Evolutionary conservation across 352 stramenopile genomes (phyloP).

Genomic region (Phytophthora sojae): DNA sequence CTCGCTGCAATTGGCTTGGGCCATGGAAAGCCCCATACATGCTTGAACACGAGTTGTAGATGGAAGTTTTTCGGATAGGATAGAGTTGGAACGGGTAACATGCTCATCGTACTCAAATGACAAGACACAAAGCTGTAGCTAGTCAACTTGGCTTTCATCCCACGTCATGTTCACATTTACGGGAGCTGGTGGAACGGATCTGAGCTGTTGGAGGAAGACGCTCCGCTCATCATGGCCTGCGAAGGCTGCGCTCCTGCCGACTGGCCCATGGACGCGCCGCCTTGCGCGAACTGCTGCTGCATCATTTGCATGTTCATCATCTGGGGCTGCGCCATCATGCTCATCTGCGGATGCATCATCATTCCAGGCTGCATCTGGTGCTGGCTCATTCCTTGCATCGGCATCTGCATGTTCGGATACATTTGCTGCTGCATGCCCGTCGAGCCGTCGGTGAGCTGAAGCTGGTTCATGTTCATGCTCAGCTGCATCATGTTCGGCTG

Average conservation of each 20-base stretch:
- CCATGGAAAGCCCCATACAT: conserved; percentile 83
- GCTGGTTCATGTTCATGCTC: conserved; percentile 46
- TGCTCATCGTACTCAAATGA: neutral
- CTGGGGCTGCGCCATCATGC: conserved; percentile 47
- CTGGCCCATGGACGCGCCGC: conserved; percentile 16
- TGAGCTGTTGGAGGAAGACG: conserved; percentile 19
- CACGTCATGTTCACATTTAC: conserved; percentile 21
- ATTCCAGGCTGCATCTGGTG: conserved; percentile 44
- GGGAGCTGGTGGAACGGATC: conserved; percentile 37
- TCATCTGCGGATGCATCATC: conserved; percentile 57
- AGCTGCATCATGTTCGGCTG: conserved; percentile 49
- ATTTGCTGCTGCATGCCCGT: conserved; percentile 46
- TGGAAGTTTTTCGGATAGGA: neutral
- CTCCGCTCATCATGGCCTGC: conserved; percentile 11
- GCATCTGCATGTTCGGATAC: conserved; percentile 42
- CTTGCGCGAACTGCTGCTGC: conserved; percentile 34
- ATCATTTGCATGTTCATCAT: conserved; percentile 43
- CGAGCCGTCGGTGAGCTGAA: conserved; percentile 37
- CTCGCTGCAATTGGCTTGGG: conserved; percentile 74
- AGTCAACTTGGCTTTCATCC: neutral
- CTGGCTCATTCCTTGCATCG: conserved; percentile 47
- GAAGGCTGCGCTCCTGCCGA: conserved; percentile 10
- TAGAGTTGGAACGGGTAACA: neutral
- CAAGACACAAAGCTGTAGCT: conserved; percentile 9
- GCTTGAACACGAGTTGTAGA: neutral